These are phyloP conservation scores for Angomonas ambiguus DNA, from an alignment of 208 protist genomes.

Conservation along the genomic window DNA sequence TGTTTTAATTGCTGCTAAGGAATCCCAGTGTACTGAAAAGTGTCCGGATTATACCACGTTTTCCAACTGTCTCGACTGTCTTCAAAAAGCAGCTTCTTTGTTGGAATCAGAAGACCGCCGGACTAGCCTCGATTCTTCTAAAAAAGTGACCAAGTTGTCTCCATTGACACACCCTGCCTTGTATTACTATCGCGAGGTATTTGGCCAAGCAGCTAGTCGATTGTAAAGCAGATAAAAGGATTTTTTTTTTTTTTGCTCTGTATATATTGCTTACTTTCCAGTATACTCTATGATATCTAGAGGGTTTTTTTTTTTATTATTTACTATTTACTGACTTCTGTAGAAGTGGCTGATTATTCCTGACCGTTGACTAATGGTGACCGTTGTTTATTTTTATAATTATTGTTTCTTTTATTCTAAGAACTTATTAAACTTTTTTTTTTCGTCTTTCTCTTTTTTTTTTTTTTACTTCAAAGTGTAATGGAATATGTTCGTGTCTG, in stretches of 20 bases:
- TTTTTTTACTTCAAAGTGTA: neutral
- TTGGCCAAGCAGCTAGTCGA: neutral
- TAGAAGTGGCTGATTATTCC: too few species aligned
- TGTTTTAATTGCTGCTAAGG: neutral
- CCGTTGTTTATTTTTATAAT: slow-evolving; percentile 9
- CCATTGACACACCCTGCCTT: neutral
- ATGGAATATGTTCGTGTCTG: slow-evolving; percentile 61
- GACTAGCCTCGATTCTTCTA: neutral
- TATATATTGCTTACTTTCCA: too few species aligned
- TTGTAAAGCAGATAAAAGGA: neutral
- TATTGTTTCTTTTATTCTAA: slow-evolving; percentile 1
- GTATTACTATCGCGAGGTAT: neutral
- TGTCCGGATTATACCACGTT: neutral
- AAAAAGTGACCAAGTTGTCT: neutral
- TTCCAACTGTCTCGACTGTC: neutral
- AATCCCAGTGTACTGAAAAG: neutral
- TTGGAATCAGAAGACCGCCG: neutral
- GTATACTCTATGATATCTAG: too few species aligned
- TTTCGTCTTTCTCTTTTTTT: slow-evolving; percentile 3
- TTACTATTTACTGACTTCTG: neutral
- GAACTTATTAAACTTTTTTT: neutral
- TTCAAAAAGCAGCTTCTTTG: neutral
- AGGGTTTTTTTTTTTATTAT: neutral
- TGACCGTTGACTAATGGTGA: neutral
- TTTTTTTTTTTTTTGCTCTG: neutral